Conservation (phyloP, 306 rosid species). For the Quercus robur region DNA sequence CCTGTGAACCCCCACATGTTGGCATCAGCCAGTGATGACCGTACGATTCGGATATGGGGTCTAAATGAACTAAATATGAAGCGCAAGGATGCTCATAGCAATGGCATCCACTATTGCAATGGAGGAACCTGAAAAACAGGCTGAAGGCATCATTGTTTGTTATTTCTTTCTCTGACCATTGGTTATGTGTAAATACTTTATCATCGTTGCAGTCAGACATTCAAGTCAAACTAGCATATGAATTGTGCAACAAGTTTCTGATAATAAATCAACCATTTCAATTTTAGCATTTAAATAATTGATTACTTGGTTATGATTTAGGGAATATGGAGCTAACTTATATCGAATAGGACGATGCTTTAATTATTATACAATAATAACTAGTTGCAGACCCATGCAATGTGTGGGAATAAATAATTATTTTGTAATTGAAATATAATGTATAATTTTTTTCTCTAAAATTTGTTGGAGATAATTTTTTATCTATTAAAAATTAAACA, state of each 20-base stretch:
- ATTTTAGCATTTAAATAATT: background rate
- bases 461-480: no score
- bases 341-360: background rate
- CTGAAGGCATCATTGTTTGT: constrained; percentile 31
- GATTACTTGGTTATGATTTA: background rate
- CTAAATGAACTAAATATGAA: constrained; percentile 54
- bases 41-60: constrained; percentile 96
- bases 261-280: constrained; percentile 48
- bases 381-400: no score
- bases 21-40: constrained; percentile 97
- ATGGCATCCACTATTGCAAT: constrained; percentile 83
- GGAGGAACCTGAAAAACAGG: constrained; percentile 55
- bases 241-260: constrained; percentile 49
- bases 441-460: no score
- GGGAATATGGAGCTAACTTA: background rate
- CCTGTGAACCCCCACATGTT: constrained; percentile 93
- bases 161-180: constrained; percentile 49
- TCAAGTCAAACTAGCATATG: constrained; percentile 67
- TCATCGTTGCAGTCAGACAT: constrained; percentile 54
- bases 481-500: no score
- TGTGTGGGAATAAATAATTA: no score
- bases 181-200: constrained; percentile 77
- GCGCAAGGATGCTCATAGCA: constrained; percentile 53
- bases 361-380: no score
- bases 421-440: no score